Conservation (phyloP, 768 basidiomycete species). For the Calocybe indica region DNA sequence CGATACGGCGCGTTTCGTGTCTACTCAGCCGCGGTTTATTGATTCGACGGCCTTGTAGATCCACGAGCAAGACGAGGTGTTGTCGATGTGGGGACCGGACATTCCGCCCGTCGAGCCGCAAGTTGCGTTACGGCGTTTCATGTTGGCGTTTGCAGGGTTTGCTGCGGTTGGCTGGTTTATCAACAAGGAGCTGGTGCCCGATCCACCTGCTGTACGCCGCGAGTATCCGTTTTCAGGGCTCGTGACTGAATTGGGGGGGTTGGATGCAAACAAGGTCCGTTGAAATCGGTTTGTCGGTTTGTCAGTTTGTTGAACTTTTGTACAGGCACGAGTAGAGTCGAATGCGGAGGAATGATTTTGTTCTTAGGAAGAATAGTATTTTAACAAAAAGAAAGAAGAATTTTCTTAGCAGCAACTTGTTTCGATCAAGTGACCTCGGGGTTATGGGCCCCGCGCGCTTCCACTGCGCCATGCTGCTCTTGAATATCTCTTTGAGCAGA, state of each 20-base stretch:
- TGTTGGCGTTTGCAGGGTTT: slow-evolving; percentile 56
- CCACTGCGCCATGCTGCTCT: slow-evolving; percentile 55
- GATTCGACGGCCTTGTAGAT: slow-evolving; percentile 36
- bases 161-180: slow-evolving; percentile 55
- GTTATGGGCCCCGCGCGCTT: slow-evolving; percentile 57
- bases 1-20: slow-evolving; percentile 47
- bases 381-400: slow-evolving; percentile 2
- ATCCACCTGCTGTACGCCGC: slow-evolving; percentile 61
- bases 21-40: slow-evolving; percentile 5
- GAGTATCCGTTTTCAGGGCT: slow-evolving; percentile 76
- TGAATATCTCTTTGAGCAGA: too few relatives aligned
- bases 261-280: slow-evolving; percentile 72
- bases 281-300: not conserved
- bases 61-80: slow-evolving; percentile 74
- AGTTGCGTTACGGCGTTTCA: slow-evolving; percentile 60
- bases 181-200: slow-evolving; percentile 50
- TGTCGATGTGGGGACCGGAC: slow-evolving; percentile 89
- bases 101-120: slow-evolving; percentile 54
- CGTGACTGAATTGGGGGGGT: slow-evolving; percentile 70
- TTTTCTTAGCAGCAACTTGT: slow-evolving; percentile 49
- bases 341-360: slow-evolving; percentile 12
- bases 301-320: slow-evolving; percentile 2
- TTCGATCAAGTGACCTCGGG: slow-evolving; percentile 63
- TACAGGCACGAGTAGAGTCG: slow-evolving; percentile 20
- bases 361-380: not conserved